Evolutionary conservation across 2,329 filamentous ascomycete species (phyloP), one percentile per base, ranked within the genome.

Genomic region (Escovopsis sp.): DNA sequence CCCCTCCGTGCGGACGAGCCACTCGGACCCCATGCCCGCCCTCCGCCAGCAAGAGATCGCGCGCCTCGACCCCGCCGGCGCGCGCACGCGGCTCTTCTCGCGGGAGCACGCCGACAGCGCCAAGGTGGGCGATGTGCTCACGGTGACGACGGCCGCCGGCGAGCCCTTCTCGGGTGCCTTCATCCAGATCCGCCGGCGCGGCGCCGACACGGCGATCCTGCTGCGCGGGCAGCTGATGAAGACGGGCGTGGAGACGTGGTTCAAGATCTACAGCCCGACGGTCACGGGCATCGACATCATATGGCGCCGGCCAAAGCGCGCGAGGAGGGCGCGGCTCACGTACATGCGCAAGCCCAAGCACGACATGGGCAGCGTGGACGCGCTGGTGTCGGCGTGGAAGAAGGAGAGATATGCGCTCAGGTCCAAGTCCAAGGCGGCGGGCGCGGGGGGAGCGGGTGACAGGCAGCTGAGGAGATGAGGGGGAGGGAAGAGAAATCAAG

Each of bases 181-280:
- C 50, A 67, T 98, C 53, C 81, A 80, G 52, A 87, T 98, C 54
- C 81, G 87, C 37, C 71, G 85, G 36, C 71, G 81, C n/a, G 86
- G 86, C 40, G 72, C 90, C 40, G 88, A 96, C 61, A 93, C 85
- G 3, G 81, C 82, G 4, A 79, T 98, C 37, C 63, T 94, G 40
- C 67, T 98, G 40, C 73, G 90, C 38, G 88, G 88, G 48, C 77
- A 92, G 53, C 63, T 98, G 48, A 87, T 84, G 45, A 74, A 82
- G 48, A 74, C 92, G 6, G 83, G 84, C 41, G 84, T 94, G 40
- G 90, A 98, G 70, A 90, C 94, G 84, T 94, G 85, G 78, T 86
- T 82, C 61, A 98, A 98, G 68, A 68, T 96, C 39, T 96, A 90
- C 66, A 83, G 76, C 52, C 88, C 88, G 41, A 80, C 83, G 52